Evolutionary conservation across 1,284 basidiomycete genomes (phyloP).

Genomic region (Cryptococcus sp.): DNA sequence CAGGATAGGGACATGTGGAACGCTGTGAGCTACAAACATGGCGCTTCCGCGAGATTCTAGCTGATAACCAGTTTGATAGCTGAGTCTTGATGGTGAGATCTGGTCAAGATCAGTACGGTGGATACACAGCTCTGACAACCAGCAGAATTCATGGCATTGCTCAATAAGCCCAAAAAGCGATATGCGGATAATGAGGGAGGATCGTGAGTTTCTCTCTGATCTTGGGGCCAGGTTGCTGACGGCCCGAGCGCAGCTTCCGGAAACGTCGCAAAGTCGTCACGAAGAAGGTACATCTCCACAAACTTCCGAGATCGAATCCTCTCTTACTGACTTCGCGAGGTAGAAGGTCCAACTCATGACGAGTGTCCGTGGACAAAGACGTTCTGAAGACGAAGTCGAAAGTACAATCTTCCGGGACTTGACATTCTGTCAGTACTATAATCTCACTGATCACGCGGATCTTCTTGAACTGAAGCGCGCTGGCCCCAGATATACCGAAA

Average conservation of each 20-base stretch:
- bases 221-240: background rate
- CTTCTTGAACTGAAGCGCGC: no score
- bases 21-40: conserved; percentile 26
- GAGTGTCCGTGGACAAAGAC: conserved; percentile 64
- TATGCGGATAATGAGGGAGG: conserved; percentile 46
- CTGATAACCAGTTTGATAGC: conserved; percentile 16
- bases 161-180: conserved; percentile 38
- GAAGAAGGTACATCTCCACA: conserved; percentile 20
- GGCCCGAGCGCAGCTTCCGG: conserved; percentile 5
- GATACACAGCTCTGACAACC: background rate
- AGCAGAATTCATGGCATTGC: conserved; percentile 38
- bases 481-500: conserved; percentile 62
- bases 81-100: conserved; percentile 39
- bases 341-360: conserved; percentile 63
- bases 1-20: conserved; percentile 51
- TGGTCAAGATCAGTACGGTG: no score
- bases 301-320: background rate
- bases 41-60: background rate
- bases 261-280: conserved; percentile 35
- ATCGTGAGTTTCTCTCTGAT: conserved; percentile 27
- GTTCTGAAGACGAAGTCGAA: conserved; percentile 62
- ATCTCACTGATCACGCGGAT: no score
- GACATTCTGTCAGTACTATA: conserved; percentile 68
- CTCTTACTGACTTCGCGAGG: conserved; percentile 1
- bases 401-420: conserved; percentile 69